Evolutionary conservation across 2,329 filamentous ascomycete species (phyloP).

Genomic region (Peltaster fructicola): DNA sequence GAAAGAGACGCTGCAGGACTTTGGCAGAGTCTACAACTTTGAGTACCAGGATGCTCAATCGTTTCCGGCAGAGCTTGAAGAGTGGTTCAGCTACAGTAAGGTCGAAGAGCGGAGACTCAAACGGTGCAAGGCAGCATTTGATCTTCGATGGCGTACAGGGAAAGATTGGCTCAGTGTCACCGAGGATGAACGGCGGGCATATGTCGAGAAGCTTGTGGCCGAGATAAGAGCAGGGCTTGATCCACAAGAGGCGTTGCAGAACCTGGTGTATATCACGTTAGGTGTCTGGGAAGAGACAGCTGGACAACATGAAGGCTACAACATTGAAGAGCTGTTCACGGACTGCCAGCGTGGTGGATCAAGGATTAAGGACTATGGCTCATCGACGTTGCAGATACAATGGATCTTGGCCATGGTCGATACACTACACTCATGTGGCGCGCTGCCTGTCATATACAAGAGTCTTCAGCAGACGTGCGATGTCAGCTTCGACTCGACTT

Average conservation of each 20-base stretch:
- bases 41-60: conserved; percentile 33
- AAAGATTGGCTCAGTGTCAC: conserved; percentile 50
- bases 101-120: conserved; percentile 69
- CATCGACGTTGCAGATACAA: conserved; percentile 24
- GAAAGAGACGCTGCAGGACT: conserved; percentile 15
- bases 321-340: conserved; percentile 12
- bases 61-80: conserved; percentile 78
- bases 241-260: conserved; percentile 22
- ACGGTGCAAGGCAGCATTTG: conserved; percentile 58
- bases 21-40: conserved; percentile 54
- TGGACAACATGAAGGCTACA: conserved; percentile 17
- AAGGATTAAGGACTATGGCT: conserved; percentile 15
- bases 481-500: conserved; percentile 10
- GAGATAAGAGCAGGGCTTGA: conserved; percentile 17
- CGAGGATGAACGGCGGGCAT: conserved; percentile 36
- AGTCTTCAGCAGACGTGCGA: conserved; percentile 18
- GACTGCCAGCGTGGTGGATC: conserved; percentile 12
- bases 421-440: conserved; percentile 23
- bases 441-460: conserved; percentile 24
- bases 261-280: conserved; percentile 28
- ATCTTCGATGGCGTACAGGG: conserved; percentile 47
- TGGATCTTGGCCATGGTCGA: conserved; percentile 28
- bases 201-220: conserved; percentile 32
- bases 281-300: conserved; percentile 34
- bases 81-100: conserved; percentile 91